A percentile compares a stretch with the other conserved stretches of the same genome.
phyloP scores from a whole-genome alignment of 1,284 basidiomycete species.

The Papiliotrema flavescens region DNA sequence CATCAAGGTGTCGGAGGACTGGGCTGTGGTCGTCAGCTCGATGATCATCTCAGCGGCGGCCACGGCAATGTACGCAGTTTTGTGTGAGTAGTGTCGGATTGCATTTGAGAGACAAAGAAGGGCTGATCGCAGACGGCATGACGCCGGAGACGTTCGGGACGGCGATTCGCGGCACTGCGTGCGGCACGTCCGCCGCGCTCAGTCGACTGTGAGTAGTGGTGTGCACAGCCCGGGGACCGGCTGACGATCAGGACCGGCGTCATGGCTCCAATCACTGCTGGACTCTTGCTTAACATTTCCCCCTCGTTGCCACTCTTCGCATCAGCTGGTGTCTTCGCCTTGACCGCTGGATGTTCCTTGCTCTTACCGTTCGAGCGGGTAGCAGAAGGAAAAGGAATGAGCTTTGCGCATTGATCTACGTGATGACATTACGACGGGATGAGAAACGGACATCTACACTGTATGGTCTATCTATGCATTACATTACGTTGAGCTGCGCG shows the following conservation, averaged over 20 bases:
- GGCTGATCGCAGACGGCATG: conserved; percentile 58
- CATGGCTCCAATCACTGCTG: conserved; percentile 81
- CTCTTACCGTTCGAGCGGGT: conserved; percentile 53
- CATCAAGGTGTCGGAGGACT: conserved; percentile 59
- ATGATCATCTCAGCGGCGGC: conserved; percentile 76
- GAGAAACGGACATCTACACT: no score
- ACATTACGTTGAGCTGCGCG: no score
- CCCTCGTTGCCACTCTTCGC: conserved; percentile 74
- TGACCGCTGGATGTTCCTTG: conserved; percentile 66
- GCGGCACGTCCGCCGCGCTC: conserved; percentile 83
- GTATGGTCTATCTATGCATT: no score
- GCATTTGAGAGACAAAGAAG: no score
- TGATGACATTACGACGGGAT: no score
- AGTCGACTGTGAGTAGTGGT: conserved; percentile 68
- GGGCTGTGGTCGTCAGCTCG: conserved; percentile 69
- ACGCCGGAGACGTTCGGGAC: conserved; percentile 87
- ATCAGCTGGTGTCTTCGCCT: conserved; percentile 65
- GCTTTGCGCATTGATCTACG: conserved; percentile 3
- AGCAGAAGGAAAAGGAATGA: conserved; percentile 13
- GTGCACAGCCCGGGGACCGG: background rate
- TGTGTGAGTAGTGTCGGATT: conserved; percentile 68
- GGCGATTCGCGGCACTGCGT: conserved; percentile 79
- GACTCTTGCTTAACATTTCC: conserved; percentile 68
- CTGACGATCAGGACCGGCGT: conserved; percentile 70
- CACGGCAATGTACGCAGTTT: conserved; percentile 86